Percentiles rank a stretch among this genome's conserved stretches.
Conservation (phyloP, 176 grass and related monocot genomes). For the sorghum (Sorghum bicolor) region DNA sequence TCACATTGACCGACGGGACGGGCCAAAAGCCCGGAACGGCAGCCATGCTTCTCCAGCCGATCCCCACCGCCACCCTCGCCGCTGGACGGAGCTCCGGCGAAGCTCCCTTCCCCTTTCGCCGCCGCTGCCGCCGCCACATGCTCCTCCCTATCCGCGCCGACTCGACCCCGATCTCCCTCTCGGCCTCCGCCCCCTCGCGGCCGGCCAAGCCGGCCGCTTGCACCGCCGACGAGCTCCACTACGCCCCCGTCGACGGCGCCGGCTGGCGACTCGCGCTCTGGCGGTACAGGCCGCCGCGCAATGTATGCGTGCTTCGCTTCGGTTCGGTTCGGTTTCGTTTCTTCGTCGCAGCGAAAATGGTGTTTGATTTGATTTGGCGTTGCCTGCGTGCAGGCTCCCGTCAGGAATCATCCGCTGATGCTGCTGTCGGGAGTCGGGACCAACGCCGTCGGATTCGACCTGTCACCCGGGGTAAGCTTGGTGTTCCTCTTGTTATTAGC, state of each 20-base stretch:
- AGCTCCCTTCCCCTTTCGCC: not conserved
- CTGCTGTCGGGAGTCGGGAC: constrained; percentile 82
- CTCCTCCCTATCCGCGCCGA: not conserved
- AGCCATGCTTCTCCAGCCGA: constrained; percentile 36
- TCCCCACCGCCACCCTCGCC: constrained; percentile 32
- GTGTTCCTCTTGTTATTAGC: not conserved
- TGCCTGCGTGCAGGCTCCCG: constrained; percentile 43
- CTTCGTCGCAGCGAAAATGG: not conserved
- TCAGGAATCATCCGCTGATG: constrained; percentile 80
- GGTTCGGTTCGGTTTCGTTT: not conserved
- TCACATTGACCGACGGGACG: not conserved
- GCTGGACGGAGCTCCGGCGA: constrained; percentile 3
- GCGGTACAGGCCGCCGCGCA: constrained; percentile 57
- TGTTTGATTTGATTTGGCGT: constrained; percentile 10
- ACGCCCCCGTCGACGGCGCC: constrained; percentile 51
- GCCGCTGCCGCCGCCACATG: not conserved
- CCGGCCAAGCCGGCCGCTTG: constrained; percentile 51
- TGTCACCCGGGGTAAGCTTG: constrained; percentile 69
- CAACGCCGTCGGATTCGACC: constrained; percentile 84
- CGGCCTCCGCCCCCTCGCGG: constrained; percentile 23
- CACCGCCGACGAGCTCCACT: constrained; percentile 87
- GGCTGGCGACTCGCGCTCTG: constrained; percentile 78
- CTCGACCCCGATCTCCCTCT: constrained; percentile 29
- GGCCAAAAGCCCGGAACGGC: not conserved
- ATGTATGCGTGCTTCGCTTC: constrained; percentile 29